These are phyloP conservation scores for Clarireedia hainanense DNA, from an alignment of 2,329 filamentous ascomycete species.

Conservation along the genomic window DNA sequence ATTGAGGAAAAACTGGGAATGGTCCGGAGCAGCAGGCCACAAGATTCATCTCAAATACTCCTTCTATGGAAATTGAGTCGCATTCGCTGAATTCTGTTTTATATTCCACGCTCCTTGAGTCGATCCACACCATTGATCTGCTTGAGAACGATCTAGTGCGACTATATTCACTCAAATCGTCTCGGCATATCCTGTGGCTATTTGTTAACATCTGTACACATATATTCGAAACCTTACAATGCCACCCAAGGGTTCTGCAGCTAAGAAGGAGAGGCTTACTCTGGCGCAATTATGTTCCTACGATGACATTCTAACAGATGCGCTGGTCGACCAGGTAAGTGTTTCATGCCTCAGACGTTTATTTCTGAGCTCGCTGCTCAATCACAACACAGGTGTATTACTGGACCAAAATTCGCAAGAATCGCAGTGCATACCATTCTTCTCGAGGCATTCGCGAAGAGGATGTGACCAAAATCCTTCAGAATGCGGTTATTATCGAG, in stretches of 20 bases:
- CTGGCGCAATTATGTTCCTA: conserved; percentile 83
- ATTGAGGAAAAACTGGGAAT: not conserved
- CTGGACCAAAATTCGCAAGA: conserved; percentile 95
- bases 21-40: not conserved
- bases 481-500: conserved; percentile 61
- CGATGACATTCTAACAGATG: conserved; percentile 93
- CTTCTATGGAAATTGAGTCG: not conserved
- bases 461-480: conserved; percentile 53
- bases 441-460: conserved; percentile 68
- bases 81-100: conserved; percentile 1
- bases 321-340: conserved; percentile 87
- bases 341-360: not conserved
- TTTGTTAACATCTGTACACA: not conserved
- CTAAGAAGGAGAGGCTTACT: conserved; percentile 68
- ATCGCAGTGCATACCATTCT: conserved; percentile 76
- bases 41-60: not conserved
- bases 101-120: not conserved
- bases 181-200: not conserved
- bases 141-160: not conserved
- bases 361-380: not conserved
- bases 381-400: conserved; percentile 65
- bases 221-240: conserved; percentile 23
- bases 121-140: not conserved
- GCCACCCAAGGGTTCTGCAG: conserved; percentile 36
- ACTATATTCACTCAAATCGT: not conserved